Conservation (phyloP, 2,329 filamentous ascomycete species). For the Chrysosporium keratinophilum region DNA sequence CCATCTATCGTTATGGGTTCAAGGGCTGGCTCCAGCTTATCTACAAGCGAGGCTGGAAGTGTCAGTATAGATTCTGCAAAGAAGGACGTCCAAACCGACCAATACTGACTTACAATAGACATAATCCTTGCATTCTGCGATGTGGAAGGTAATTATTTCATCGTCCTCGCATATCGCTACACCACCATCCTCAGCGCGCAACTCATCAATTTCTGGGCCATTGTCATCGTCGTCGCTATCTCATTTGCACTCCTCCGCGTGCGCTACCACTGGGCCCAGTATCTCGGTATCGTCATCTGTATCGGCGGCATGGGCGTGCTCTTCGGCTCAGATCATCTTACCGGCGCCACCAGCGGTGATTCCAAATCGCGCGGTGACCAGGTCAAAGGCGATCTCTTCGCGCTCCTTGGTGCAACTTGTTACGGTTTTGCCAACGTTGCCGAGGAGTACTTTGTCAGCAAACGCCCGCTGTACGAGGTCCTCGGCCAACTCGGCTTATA, state of each 20-base stretch:
- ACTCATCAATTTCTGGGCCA: constrained; percentile 97
- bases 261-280: constrained; percentile 79
- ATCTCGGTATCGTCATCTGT: constrained; percentile 77
- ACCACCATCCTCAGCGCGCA: constrained; percentile 88
- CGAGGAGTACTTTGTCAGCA: constrained; percentile 88
- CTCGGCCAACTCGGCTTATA: constrained; percentile 83
- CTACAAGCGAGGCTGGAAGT: constrained; percentile 74
- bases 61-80: constrained; percentile 24
- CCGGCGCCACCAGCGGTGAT: constrained; percentile 46
- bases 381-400: constrained; percentile 87
- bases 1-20: constrained; percentile 68
- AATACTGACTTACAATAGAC: constrained; percentile 34
- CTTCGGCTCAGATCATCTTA: constrained; percentile 78
- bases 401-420: constrained; percentile 73
- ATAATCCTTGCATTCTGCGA: constrained; percentile 86
- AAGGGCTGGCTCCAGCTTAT: constrained; percentile 57
- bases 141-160: constrained; percentile 96
- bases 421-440: constrained; percentile 87
- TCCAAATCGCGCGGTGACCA: constrained; percentile 46
- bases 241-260: constrained; percentile 76
- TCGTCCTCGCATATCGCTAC: constrained; percentile 84
- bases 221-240: constrained; percentile 77
- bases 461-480: constrained; percentile 82
- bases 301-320: constrained; percentile 84
- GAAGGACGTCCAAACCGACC: neutral